Conservation (phyloP, 495 filamentous ascomycete species). For the Penicillium maclennaniae region DNA sequence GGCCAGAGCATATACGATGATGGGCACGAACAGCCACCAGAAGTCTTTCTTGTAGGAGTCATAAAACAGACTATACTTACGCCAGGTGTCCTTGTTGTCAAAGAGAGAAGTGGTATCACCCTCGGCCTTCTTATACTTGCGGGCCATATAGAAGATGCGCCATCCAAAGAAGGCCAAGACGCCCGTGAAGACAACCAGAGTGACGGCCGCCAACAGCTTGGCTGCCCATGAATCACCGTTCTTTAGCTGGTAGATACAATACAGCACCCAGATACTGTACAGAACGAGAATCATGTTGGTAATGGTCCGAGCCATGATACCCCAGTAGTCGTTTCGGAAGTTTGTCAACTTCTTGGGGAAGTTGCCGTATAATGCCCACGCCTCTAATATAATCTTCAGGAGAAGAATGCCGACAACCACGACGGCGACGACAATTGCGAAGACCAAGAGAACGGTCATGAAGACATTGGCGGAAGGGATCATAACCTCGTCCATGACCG, state of each 20-base stretch:
- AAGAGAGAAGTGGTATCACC: conserved; percentile 73
- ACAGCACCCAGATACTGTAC: conserved; percentile 93
- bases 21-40: conserved; percentile 95
- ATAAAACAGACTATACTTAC: conserved; percentile 96
- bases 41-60: conserved; percentile 88
- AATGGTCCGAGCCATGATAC: conserved; percentile 79
- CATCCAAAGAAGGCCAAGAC: conserved; percentile 74
- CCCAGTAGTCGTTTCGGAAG: conserved; percentile 97
- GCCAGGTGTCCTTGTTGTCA: conserved; percentile 87
- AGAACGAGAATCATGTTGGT: conserved; percentile 88
- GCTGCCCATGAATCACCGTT: conserved; percentile 95
- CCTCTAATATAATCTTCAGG: conserved; percentile 87
- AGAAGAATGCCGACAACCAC: conserved; percentile 85
- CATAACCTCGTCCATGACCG: conserved; percentile 68
- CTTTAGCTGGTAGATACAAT: conserved; percentile 93
- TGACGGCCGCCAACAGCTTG: conserved; percentile 78
- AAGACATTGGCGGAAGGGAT: conserved; percentile 90
- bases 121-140: conserved; percentile 65
- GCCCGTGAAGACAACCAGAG: conserved; percentile 73
- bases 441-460: conserved; percentile 90
- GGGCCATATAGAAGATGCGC: conserved; percentile 76
- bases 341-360: conserved; percentile 77
- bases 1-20: conserved; percentile 88
- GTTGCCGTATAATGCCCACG: conserved; percentile 83
- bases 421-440: conserved; percentile 78